These are phyloP conservation scores for Tolypocladium pustulatum DNA, from an alignment of 2,329 filamentous ascomycete genomes.

Conservation along the genomic window DNA sequence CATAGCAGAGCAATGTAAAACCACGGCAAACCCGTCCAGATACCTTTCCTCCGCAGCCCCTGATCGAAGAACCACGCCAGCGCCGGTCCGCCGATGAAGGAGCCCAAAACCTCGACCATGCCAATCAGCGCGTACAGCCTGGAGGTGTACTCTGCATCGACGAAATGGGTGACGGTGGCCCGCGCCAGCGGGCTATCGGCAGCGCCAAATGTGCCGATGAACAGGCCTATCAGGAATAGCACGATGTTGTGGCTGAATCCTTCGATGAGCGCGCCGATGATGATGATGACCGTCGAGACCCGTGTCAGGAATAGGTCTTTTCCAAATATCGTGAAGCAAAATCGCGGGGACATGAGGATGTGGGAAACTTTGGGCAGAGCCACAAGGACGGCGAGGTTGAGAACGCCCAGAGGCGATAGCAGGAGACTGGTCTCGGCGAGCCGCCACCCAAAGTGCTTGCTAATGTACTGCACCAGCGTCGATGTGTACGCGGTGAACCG, in stretches of 20 bases:
- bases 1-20: conserved; percentile 25
- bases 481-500: conserved; percentile 22
- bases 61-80: conserved; percentile 26
- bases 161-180: conserved; percentile 29
- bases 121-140: conserved; percentile 29
- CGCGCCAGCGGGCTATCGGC: conserved; percentile 26
- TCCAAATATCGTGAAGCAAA: conserved; percentile 20
- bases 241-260: conserved; percentile 20
- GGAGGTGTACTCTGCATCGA: conserved; percentile 25
- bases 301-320: conserved; percentile 27
- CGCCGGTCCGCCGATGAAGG: conserved; percentile 28
- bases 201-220: conserved; percentile 26
- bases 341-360: conserved; percentile 20
- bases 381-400: conserved; percentile 25
- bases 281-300: conserved; percentile 20
- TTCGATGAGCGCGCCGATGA: conserved; percentile 21
- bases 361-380: conserved; percentile 23
- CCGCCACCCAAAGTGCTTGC: conserved; percentile 32
- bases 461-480: conserved; percentile 30
- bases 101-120: conserved; percentile 27
- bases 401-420: conserved; percentile 28
- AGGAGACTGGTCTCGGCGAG: conserved; percentile 30
- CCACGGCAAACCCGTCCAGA: conserved; percentile 28
- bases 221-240: conserved; percentile 26
- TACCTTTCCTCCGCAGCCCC: conserved; percentile 22